Percentiles rank a stretch among this genome's conserved stretches.
Conservation (phyloP, 164 flowering plant species). For the Taxillus chinensis region DNA sequence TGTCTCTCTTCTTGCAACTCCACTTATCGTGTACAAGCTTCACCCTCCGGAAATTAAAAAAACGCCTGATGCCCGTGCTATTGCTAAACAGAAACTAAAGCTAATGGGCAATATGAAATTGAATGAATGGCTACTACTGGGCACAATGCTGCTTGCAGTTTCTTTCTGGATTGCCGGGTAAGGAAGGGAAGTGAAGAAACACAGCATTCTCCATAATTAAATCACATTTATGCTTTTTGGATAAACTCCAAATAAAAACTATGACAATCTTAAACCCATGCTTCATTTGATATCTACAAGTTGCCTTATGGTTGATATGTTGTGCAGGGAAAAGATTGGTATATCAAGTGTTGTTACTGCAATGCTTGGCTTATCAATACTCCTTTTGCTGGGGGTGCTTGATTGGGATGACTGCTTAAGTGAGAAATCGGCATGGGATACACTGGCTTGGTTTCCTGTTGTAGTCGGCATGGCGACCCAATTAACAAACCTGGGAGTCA, state of each 20-base stretch:
- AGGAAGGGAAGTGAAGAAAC: conserved; percentile 8
- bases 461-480: conserved; percentile 92
- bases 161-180: conserved; percentile 89
- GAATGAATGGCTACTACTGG: conserved; percentile 82
- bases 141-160: conserved; percentile 86
- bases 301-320: too few species aligned
- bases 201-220: too few species aligned
- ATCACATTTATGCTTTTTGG: too few species aligned
- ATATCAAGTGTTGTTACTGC: conserved; percentile 83
- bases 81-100: conserved; percentile 63
- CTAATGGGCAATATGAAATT: conserved; percentile 78
- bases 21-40: conserved; percentile 57
- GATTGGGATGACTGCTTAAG: conserved; percentile 86
- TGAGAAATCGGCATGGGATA: conserved; percentile 94
- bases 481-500: conserved; percentile 71
- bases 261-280: too few species aligned
- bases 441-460: conserved; percentile 88
- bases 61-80: conserved; percentile 96
- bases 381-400: conserved; percentile 64
- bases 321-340: conserved; percentile 59
- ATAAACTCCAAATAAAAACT: too few species aligned
- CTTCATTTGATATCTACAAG: too few species aligned
- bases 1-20: conserved; percentile 59
- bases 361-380: conserved; percentile 79
- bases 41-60: conserved; percentile 84